These are phyloP conservation scores for cucumber (Cucumis sativus) DNA, from an alignment of 306 rosid genomes.

Conservation along the genomic window DNA sequence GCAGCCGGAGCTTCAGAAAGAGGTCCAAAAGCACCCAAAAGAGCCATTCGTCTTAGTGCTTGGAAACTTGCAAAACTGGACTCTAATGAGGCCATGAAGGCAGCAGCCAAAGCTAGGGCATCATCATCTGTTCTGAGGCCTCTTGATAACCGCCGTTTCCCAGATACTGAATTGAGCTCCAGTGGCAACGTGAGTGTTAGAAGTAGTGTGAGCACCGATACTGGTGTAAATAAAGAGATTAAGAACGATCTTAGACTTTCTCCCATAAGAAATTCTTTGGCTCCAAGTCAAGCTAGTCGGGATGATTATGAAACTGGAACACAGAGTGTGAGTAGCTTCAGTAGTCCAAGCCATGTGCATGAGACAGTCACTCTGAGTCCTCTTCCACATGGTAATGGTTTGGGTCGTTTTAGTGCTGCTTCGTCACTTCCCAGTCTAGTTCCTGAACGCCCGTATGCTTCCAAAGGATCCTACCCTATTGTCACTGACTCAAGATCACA, in stretches of 20 bases:
- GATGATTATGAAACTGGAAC: constrained; percentile 93
- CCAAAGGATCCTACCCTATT: constrained; percentile 42
- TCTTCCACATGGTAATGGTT: constrained; percentile 57
- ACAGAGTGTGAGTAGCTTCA: constrained; percentile 88
- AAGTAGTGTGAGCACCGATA: constrained; percentile 79
- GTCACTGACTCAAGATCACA: constrained; percentile 33
- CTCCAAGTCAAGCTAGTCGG: constrained; percentile 83
- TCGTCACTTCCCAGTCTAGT: constrained; percentile 40
- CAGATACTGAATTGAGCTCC: constrained; percentile 62
- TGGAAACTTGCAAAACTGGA: constrained; percentile 95
- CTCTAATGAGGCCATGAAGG: constrained; percentile 68
- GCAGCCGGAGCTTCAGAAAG: constrained; percentile 68
- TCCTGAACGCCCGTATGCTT: constrained; percentile 46
- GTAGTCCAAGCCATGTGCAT: constrained; percentile 86
- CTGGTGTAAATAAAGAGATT: constrained; percentile 52
- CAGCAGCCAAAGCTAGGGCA: constrained; percentile 97
- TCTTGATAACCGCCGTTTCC: constrained; percentile 44
- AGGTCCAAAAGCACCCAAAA: constrained; percentile 53
- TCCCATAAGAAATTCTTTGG: constrained; percentile 53
- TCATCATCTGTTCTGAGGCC: constrained; percentile 92
- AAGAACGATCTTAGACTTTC: constrained; percentile 53
- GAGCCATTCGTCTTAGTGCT: constrained; percentile 79
- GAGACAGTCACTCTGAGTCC: constrained; percentile 88
- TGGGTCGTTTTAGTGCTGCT: constrained; percentile 50
- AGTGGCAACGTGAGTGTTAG: constrained; percentile 82